Evolutionary conservation across 2,329 filamentous ascomycete species (phyloP).

Genomic region (Alternaria triticina): DNA sequence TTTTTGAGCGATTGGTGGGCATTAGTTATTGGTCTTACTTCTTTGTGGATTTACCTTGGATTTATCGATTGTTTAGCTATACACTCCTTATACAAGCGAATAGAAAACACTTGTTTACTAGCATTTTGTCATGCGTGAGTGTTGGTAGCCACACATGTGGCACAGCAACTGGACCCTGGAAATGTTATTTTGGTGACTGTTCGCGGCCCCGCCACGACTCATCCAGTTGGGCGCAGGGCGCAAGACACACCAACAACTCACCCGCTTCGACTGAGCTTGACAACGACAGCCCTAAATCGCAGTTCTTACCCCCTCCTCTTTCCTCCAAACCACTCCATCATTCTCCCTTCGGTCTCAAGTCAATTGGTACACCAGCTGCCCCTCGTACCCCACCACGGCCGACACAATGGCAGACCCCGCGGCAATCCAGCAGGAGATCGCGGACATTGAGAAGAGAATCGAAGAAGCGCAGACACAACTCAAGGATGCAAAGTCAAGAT

Average conservation of each 20-base stretch:
- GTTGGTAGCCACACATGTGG: slow-evolving; percentile 12
- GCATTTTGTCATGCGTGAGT: background rate
- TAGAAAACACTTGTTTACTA: slow-evolving; percentile 3
- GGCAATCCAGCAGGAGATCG: slow-evolving; percentile 40
- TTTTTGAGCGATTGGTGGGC: slow-evolving; percentile 5
- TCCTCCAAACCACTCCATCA: background rate
- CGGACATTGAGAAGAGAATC: slow-evolving; percentile 42
- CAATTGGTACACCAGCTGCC: slow-evolving; percentile 23
- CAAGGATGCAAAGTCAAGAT: slow-evolving; percentile 37
- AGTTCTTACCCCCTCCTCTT: background rate
- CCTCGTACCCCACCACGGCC: slow-evolving; percentile 41
- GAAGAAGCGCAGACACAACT: slow-evolving; percentile 38
- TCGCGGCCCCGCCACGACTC: slow-evolving; percentile 22
- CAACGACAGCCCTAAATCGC: background rate
- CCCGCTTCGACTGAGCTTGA: slow-evolving; percentile 12
- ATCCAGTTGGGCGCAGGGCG: slow-evolving; percentile 23
- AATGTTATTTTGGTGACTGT: slow-evolving; percentile 16
- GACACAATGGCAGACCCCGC: slow-evolving; percentile 41
- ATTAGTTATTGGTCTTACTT: slow-evolving; percentile 14
- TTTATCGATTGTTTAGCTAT: background rate
- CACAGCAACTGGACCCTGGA: slow-evolving; percentile 12
- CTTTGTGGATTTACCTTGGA: slow-evolving; percentile 16
- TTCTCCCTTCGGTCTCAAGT: background rate
- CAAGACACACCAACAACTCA: slow-evolving; percentile 10
- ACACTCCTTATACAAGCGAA: slow-evolving; percentile 3